Percentiles rank a stretch among this genome's conserved stretches.
Conservation (phyloP, 805 yeast species). For the Blastobotrys peoriensis region DNA sequence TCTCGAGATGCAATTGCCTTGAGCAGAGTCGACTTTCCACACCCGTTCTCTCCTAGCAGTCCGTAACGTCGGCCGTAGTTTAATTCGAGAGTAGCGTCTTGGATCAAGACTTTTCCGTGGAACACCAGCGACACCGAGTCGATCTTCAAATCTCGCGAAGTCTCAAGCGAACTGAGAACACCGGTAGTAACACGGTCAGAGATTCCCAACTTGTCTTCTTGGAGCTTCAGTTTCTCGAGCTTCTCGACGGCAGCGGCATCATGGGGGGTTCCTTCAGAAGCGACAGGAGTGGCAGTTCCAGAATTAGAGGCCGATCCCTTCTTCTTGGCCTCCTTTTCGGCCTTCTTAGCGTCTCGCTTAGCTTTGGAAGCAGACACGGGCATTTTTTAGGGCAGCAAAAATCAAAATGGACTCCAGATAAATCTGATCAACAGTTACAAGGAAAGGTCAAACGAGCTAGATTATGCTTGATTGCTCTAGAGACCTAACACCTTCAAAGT, state of each 20-base stretch:
- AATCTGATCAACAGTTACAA: neutral
- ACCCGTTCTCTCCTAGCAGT: slow-evolving; percentile 95
- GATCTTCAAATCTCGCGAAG: slow-evolving; percentile 91
- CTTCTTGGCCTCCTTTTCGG: slow-evolving; percentile 74
- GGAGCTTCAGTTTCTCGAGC: slow-evolving; percentile 82
- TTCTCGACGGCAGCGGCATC: slow-evolving; percentile 57
- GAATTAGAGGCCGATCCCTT: slow-evolving; percentile 30
- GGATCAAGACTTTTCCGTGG: slow-evolving; percentile 95
- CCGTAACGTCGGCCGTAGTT: slow-evolving; percentile 98
- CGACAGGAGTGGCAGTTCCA: slow-evolving; percentile 30
- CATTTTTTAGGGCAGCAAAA: no score
- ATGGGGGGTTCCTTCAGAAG: slow-evolving; percentile 39
- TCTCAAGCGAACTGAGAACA: slow-evolving; percentile 80
- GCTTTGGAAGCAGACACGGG: slow-evolving; percentile 84
- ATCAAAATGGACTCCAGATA: no score
- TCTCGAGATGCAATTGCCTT: slow-evolving; percentile 94
- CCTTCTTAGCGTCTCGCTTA: slow-evolving; percentile 95
- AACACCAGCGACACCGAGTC: slow-evolving; percentile 85
- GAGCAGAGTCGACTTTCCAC: slow-evolving; percentile 95
- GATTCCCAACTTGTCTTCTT: slow-evolving; percentile 87
- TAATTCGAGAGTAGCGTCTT: slow-evolving; percentile 86
- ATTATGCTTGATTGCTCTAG: no score
- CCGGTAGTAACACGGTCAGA: slow-evolving; percentile 98
- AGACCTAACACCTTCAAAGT: no score
- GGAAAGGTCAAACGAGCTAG: neutral